Evolutionary conservation across 371 early-diverging fungal species (phyloP).

Genomic region (Zopfochytrium polystomum): DNA sequence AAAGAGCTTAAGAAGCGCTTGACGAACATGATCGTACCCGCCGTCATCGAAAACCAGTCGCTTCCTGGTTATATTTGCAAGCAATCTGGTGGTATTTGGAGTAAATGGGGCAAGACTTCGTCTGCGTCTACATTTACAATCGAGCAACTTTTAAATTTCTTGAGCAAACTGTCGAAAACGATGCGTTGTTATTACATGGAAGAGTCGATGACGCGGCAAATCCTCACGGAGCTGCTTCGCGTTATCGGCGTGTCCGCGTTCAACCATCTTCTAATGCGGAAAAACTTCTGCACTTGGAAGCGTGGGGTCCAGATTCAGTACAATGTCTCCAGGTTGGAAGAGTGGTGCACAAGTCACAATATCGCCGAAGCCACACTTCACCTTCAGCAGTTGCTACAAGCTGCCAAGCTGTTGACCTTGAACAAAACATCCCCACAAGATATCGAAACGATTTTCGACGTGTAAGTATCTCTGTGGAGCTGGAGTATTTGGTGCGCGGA

Average conservation of each 20-base stretch:
- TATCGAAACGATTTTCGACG: conserved; percentile 84
- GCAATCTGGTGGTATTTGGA: conserved; percentile 82
- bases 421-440: conserved; percentile 83
- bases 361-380: conserved; percentile 19
- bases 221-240: conserved; percentile 81
- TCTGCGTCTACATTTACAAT: conserved; percentile 75
- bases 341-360: conserved; percentile 26
- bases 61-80: conserved; percentile 74
- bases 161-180: conserved; percentile 85
- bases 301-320: conserved; percentile 39
- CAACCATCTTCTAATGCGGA: conserved; percentile 91
- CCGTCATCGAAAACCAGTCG: conserved; percentile 26
- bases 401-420: conserved; percentile 87
- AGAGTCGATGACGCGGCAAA: conserved; percentile 53
- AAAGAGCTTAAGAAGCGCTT: conserved; percentile 91
- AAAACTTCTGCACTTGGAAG: conserved; percentile 55
- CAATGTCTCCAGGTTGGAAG: conserved; percentile 30
- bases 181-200: conserved; percentile 95
- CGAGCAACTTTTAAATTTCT: conserved; percentile 86
- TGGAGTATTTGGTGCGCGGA: background rate
- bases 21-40: conserved; percentile 78
- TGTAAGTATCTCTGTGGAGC: conserved; percentile 29
- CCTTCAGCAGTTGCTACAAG: conserved; percentile 35
- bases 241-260: conserved; percentile 89
- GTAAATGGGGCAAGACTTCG: conserved; percentile 50